Base-by-base conservation (phyloP, 2,329 filamentous ascomycete genomes). In the Bisporella sp. region DNA sequence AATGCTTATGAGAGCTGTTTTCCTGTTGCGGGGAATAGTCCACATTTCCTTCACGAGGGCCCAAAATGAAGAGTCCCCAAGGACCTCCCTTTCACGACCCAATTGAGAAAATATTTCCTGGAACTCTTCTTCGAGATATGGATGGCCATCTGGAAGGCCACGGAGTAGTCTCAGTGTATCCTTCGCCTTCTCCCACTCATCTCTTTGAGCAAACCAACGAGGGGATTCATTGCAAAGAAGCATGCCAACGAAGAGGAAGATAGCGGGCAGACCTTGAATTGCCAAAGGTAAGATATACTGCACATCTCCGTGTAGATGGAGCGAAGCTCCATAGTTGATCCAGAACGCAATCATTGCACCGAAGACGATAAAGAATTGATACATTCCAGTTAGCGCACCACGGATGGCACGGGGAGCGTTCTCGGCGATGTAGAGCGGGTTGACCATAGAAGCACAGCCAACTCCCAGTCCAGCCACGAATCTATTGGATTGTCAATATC, bases 151-250 rank as follows among this genome's bases (percentile, higher is more conserved):
- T 21, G 21, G 21, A 21, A 21, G 21, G 21, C 21, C 21, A 2
- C 21, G 21, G 21, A 21, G 21, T 21, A 21, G 21, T 21, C 21
- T 21, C 21, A 21, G 21, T 21, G 21, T 21, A 21, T 21, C 21
- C 21, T 21, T 75, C 1, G 82, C 78, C 42, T 76, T 70, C 53
- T 86, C 82, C 78, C 81, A 85, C 53, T 79, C 73, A 58, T 85
- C 81, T 58, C 79, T 74, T 57, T 81, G 79, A 29, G 82, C 82
- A 31, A 84, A 76, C 76, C 78, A 86, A 54, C 83, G 75, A 9
- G 82, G 82, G 5, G 79, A 84, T 54, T 75, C 73, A 6, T 71
- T 71, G 59, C 79, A 81, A 47, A 82, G 64, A 2, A 79, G 61
- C 76, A 87, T 85, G 56, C 79, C 78, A 13, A 69, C 40, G 13